These are phyloP conservation scores for Monilinia fructicola DNA, from an alignment of 2,329 filamentous ascomycete species.

Conservation along the genomic window DNA sequence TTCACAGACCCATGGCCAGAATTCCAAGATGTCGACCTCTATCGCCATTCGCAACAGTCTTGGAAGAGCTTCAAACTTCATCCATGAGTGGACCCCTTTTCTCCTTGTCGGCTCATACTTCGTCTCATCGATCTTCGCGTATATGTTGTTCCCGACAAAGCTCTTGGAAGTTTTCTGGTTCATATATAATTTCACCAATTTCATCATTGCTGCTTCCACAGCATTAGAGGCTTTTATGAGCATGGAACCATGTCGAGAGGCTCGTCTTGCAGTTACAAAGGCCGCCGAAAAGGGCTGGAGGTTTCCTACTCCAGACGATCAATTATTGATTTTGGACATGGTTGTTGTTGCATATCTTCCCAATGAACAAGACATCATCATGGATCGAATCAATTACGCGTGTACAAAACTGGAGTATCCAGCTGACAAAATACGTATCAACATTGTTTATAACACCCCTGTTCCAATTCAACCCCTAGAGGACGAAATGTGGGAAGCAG, in stretches of 20 bases:
- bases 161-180: slow-evolving; percentile 47
- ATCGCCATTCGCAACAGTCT: slow-evolving; percentile 5
- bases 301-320: slow-evolving; percentile 45
- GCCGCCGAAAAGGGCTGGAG: slow-evolving; percentile 44
- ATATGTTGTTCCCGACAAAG: slow-evolving; percentile 43
- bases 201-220: slow-evolving; percentile 46
- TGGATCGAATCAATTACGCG: slow-evolving; percentile 48
- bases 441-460: slow-evolving; percentile 52
- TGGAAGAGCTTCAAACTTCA: slow-evolving; percentile 16
- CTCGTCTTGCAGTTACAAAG: slow-evolving; percentile 42
- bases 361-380: slow-evolving; percentile 51
- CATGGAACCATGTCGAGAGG: slow-evolving; percentile 42
- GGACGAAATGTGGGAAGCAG: slow-evolving; percentile 44
- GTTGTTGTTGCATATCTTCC: slow-evolving; percentile 52
- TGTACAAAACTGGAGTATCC: slow-evolving; percentile 49
- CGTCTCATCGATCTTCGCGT: slow-evolving; percentile 44
- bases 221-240: slow-evolving; percentile 46
- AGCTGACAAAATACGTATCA: slow-evolving; percentile 47
- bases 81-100: slow-evolving; percentile 45
- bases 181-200: slow-evolving; percentile 47
- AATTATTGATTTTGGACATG: slow-evolving; percentile 47
- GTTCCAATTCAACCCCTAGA: slow-evolving; percentile 48
- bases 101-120: slow-evolving; percentile 45
- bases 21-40: background rate
- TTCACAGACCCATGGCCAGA: background rate